phyloP scores from a whole-genome alignment of 768 basidiomycete species.

The Russula emetica region DNA sequence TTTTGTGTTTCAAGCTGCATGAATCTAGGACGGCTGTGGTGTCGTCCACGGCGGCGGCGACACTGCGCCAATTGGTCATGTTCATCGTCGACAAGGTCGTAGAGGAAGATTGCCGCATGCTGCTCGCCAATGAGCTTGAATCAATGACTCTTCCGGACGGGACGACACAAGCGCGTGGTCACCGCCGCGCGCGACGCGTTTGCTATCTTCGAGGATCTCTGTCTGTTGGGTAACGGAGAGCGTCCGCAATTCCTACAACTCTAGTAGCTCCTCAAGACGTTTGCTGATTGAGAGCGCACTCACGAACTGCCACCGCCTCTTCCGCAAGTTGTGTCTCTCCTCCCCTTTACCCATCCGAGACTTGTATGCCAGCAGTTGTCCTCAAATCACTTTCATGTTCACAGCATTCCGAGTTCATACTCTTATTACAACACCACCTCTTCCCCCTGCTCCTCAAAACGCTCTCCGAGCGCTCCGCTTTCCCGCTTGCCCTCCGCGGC shows the following conservation, averaged over 20 bases:
- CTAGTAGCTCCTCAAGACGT: conserved; percentile 82
- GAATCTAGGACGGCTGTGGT: conserved; percentile 95
- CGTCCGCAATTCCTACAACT: conserved; percentile 61
- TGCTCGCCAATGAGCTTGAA: conserved; percentile 30
- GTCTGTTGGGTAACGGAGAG: conserved; percentile 79
- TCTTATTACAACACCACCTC: conserved; percentile 83
- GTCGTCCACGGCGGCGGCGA: conserved; percentile 94
- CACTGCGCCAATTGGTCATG: conserved; percentile 94
- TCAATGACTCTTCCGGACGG: conserved; percentile 66
- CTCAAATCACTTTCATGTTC: not conserved
- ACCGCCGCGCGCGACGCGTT: conserved; percentile 82
- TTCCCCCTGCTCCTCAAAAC: conserved; percentile 84
- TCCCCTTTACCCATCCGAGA: not conserved
- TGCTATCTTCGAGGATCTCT: conserved; percentile 82
- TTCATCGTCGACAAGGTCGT: conserved; percentile 94
- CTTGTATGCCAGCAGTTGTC: not conserved
- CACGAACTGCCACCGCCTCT: conserved; percentile 83
- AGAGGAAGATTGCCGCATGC: conserved; percentile 55
- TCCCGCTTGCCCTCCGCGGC: conserved; percentile 84
- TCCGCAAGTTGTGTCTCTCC: conserved; percentile 57
- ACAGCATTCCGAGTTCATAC: conserved; percentile 76
- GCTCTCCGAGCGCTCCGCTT: conserved; percentile 74
- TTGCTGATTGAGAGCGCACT: conserved; percentile 94
- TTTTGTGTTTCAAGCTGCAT: conserved; percentile 86
- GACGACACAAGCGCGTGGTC: conserved; percentile 60